Conservation (phyloP, 352 stramenopile genomes). For the Pseudoperonospora humuli region DNA sequence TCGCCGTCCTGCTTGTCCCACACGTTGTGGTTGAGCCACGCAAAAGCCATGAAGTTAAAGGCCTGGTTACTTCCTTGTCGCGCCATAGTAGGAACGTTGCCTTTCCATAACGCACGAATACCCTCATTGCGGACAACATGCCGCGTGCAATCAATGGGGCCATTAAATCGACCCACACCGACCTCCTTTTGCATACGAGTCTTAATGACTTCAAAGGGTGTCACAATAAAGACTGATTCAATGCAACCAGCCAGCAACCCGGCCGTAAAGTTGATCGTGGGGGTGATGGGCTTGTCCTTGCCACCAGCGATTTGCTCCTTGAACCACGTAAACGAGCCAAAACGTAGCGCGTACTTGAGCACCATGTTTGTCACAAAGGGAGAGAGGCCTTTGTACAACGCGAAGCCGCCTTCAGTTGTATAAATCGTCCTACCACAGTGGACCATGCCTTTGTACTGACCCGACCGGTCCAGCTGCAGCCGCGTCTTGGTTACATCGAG, state of each 20-base stretch:
- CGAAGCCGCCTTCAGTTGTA: slow-evolving; percentile 55
- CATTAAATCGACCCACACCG: slow-evolving; percentile 83
- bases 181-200: slow-evolving; percentile 95
- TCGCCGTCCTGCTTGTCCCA: slow-evolving; percentile 88
- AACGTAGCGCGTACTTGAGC: slow-evolving; percentile 86
- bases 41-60: slow-evolving; percentile 96
- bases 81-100: slow-evolving; percentile 93
- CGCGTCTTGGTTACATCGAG: slow-evolving; percentile 85
- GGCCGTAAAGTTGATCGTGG: slow-evolving; percentile 78
- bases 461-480: slow-evolving; percentile 64
- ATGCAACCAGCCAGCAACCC: slow-evolving; percentile 90
- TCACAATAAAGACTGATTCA: slow-evolving; percentile 96
- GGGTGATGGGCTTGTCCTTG: slow-evolving; percentile 63
- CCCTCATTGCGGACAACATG: slow-evolving; percentile 92
- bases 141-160: slow-evolving; percentile 88
- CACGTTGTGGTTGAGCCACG: slow-evolving; percentile 88
- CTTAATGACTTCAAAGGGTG: slow-evolving; percentile 97
- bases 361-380: slow-evolving; percentile 87
- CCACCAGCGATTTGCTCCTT: slow-evolving; percentile 73
- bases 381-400: slow-evolving; percentile 81
- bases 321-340: slow-evolving; percentile 83
- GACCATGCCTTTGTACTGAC: slow-evolving; percentile 83
- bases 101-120: slow-evolving; percentile 92
- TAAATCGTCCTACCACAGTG: slow-evolving; percentile 78
- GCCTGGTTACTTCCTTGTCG: slow-evolving; percentile 96